phyloP scores from a whole-genome alignment of 306 rosid genomes.

The Sindora glabra region DNA sequence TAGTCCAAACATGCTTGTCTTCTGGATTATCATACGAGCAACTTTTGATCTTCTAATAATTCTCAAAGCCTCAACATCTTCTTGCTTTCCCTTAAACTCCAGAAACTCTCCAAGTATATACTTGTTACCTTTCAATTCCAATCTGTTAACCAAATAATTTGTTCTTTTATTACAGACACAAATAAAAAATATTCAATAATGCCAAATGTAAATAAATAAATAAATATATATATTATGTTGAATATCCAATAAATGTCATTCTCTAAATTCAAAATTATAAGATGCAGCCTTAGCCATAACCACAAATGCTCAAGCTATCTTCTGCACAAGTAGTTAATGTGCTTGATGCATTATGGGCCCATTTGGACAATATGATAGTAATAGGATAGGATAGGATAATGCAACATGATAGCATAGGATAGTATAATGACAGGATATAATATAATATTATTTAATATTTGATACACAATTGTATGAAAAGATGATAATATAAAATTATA shows the following conservation, averaged over 20 bases:
- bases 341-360: too few relatives aligned
- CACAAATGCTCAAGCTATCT: too few relatives aligned
- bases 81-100: slow-evolving; percentile 85
- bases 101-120: slow-evolving; percentile 76
- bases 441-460: too few relatives aligned
- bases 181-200: background rate
- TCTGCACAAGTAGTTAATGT: too few relatives aligned
- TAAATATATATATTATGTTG: background rate
- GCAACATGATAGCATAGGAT: too few relatives aligned
- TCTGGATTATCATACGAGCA: slow-evolving; percentile 46
- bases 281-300: background rate
- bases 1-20: slow-evolving; percentile 91
- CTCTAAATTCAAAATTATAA: background rate
- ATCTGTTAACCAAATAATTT: slow-evolving; percentile 33
- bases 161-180: background rate
- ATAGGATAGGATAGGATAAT: too few relatives aligned
- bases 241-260: background rate
- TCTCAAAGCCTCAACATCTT: slow-evolving; percentile 58
- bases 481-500: too few relatives aligned
- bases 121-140: slow-evolving; percentile 78
- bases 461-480: too few relatives aligned
- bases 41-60: slow-evolving; percentile 78
- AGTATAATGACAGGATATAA: too few relatives aligned
- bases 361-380: too few relatives aligned
- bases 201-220: background rate